phyloP scores from a whole-genome alignment of 2,329 filamentous ascomycete genomes.

The Microdochium nivale region DNA sequence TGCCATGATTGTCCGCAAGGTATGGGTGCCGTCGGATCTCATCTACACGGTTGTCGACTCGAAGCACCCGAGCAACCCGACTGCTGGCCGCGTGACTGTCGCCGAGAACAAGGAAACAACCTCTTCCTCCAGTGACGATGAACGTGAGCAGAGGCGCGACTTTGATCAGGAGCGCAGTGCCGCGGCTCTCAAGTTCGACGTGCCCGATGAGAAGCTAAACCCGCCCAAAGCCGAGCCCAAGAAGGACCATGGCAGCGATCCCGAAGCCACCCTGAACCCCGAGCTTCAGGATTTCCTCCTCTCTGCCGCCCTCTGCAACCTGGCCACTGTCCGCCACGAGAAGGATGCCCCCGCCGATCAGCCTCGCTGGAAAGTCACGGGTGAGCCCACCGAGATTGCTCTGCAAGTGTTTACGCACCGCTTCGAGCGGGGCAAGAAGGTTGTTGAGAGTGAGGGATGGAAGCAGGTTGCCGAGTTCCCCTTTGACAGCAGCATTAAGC shows the following conservation, averaged over 20 bases:
- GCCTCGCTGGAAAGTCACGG: slow-evolving; percentile 55
- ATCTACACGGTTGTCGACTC: slow-evolving; percentile 54
- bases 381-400: slow-evolving; percentile 68
- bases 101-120: slow-evolving; percentile 18
- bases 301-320: slow-evolving; percentile 56
- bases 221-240: slow-evolving; percentile 23
- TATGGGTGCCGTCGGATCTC: slow-evolving; percentile 51
- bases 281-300: slow-evolving; percentile 42
- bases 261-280: slow-evolving; percentile 34
- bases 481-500: slow-evolving; percentile 72
- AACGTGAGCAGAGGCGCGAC: slow-evolving; percentile 37
- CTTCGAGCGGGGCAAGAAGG: slow-evolving; percentile 51
- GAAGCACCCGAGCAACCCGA: slow-evolving; percentile 53
- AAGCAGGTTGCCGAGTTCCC: slow-evolving; percentile 62
- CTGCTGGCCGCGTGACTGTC: slow-evolving; percentile 43
- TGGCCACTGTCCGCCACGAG: slow-evolving; percentile 49
- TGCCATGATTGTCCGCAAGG: slow-evolving; percentile 61
- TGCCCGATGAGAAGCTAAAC: slow-evolving; percentile 47
- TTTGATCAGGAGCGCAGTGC: slow-evolving; percentile 52
- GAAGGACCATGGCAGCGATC: slow-evolving; percentile 16
- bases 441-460: slow-evolving; percentile 45
- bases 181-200: slow-evolving; percentile 52
- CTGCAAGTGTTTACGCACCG: slow-evolving; percentile 67
- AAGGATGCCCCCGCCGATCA: slow-evolving; percentile 42
- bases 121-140: slow-evolving; percentile 11